Evolutionary conservation across 139 green algal species (phyloP).

Genomic region (Gonium pectorale): DNA sequence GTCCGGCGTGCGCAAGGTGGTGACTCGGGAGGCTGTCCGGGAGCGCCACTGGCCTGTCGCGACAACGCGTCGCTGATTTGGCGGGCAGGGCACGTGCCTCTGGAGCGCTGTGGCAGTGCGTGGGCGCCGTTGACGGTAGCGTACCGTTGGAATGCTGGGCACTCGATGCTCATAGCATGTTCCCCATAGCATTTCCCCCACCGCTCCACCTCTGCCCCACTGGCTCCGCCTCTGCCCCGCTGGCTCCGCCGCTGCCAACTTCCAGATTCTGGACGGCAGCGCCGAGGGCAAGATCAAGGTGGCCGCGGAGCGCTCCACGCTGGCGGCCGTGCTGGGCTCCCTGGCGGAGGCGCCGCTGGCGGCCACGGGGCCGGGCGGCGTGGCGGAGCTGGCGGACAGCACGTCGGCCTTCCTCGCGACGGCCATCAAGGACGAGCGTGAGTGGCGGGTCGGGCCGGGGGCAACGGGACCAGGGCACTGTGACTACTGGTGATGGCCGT

Average conservation of each 20-base stretch:
- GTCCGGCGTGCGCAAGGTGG: conserved; percentile 40
- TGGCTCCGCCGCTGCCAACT: no score
- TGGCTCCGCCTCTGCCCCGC: no score
- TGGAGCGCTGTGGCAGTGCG: no score
- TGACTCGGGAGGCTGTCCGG: no score
- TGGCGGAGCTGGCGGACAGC: not conserved
- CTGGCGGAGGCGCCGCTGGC: conserved; percentile 47
- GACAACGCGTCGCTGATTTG: no score
- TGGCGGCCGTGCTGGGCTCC: conserved; percentile 60
- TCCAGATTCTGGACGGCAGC: conserved; percentile 70
- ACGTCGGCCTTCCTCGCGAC: conserved; percentile 38
- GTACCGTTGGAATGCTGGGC: no score
- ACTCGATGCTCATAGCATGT: no score
- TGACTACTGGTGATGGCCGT: not conserved
- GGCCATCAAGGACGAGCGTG: conserved; percentile 54
- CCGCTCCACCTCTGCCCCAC: no score
- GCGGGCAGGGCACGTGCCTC: no score
- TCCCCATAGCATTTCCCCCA: no score
- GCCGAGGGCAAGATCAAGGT: conserved; percentile 79
- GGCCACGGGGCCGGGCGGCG: not conserved
- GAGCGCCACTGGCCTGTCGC: no score
- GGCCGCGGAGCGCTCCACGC: conserved; percentile 65
- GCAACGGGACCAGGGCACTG: not conserved
- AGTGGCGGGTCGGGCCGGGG: not conserved
- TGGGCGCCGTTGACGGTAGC: no score